Percentiles rank a stretch among this genome's conserved stretches.
Conservation (phyloP, 2,329 filamentous ascomycete genomes). For the Verruconis gallopava region DNA sequence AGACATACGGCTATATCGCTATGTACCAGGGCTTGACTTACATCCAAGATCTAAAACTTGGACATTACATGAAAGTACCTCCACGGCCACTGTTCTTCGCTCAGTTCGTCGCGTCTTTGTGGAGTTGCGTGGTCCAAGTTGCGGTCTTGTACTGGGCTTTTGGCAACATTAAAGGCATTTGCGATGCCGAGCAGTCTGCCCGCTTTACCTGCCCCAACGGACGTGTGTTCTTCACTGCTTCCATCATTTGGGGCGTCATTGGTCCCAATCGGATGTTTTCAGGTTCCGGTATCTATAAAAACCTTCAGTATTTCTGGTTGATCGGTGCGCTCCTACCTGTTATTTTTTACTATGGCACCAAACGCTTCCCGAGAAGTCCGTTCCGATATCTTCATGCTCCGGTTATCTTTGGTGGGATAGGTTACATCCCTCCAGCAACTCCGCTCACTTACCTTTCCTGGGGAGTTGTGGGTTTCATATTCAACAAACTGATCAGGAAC, state of each 20-base stretch:
- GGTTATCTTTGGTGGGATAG: constrained; percentile 53
- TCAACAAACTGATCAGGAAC: constrained; percentile 16
- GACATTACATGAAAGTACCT: constrained; percentile 42
- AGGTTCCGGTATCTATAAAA: constrained; percentile 45
- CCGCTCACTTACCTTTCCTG: constrained; percentile 15
- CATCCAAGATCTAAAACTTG: constrained; percentile 39
- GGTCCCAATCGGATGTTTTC: constrained; percentile 59
- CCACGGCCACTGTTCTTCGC: constrained; percentile 53
- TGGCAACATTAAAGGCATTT: constrained; percentile 49
- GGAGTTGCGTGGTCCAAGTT: constrained; percentile 55
- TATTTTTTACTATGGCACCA: constrained; percentile 47
- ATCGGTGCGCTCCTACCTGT: constrained; percentile 51
- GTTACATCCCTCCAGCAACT: constrained; percentile 46
- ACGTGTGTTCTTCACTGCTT: constrained; percentile 50
- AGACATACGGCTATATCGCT: constrained; percentile 34
- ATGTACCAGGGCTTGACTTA: constrained; percentile 36
- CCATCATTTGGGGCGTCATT: constrained; percentile 59
- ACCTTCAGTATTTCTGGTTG: constrained; percentile 59
- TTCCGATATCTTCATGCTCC: constrained; percentile 56
- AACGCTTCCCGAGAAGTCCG: constrained; percentile 46
- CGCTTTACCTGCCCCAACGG: constrained; percentile 47
- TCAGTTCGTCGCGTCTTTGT: constrained; percentile 52
- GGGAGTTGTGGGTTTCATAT: constrained; percentile 17
- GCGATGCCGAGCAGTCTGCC: constrained; percentile 43
- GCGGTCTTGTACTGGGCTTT: constrained; percentile 46